A percentile compares a stretch with the other conserved stretches of the same genome.
These are phyloP conservation scores for Baeospora myosura DNA, from an alignment of 1,284 basidiomycete genomes.

Conservation along the genomic window DNA sequence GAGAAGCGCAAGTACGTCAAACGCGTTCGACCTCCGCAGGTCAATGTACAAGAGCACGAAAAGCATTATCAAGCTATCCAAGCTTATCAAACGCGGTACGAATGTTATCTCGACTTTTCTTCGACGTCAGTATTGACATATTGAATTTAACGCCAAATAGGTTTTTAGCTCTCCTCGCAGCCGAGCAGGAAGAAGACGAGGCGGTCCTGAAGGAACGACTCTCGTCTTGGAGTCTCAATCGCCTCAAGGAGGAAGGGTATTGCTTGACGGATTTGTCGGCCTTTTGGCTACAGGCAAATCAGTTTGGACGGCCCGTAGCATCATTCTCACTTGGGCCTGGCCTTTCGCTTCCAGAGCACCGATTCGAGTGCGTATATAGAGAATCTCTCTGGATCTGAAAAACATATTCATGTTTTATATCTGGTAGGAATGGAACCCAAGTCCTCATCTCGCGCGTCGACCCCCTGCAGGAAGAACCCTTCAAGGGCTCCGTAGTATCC, in stretches of 20 bases:
- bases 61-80: constrained; percentile 36
- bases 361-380: constrained; percentile 47
- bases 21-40: constrained; percentile 29
- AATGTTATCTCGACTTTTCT: neutral
- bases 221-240: constrained; percentile 53
- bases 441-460: constrained; percentile 58
- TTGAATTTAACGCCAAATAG: constrained; percentile 27
- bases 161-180: constrained; percentile 54
- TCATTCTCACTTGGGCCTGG: constrained; percentile 55
- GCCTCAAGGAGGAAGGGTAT: constrained; percentile 62
- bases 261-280: constrained; percentile 55
- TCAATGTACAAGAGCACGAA: constrained; percentile 26
- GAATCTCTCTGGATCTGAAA: constrained; percentile 3
- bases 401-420: constrained; percentile 6
- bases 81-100: constrained; percentile 36
- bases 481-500: constrained; percentile 51
- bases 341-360: constrained; percentile 47
- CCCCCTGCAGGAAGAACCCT: constrained; percentile 45
- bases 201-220: constrained; percentile 53
- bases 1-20: constrained; percentile 18
- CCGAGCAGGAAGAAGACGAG: constrained; percentile 62
- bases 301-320: constrained; percentile 56
- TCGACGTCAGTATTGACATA: neutral
- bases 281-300: constrained; percentile 56
- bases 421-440: constrained; percentile 52